Conservation (phyloP, 1,284 basidiomycete species). For the Polyporus tsugae region DNA sequence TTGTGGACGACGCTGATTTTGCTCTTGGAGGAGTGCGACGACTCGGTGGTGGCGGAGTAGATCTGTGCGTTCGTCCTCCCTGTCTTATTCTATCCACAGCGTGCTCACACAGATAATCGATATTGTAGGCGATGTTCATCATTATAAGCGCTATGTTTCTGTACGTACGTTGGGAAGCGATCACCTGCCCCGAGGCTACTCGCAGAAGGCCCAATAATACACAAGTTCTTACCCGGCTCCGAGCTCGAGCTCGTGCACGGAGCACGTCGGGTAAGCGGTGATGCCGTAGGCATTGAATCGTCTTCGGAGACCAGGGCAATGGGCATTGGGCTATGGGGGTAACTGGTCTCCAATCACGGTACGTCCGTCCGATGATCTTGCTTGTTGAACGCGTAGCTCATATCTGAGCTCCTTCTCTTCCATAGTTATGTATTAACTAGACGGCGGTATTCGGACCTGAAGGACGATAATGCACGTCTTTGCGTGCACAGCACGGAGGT, state of each 20-base stretch:
- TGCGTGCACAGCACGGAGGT: background rate
- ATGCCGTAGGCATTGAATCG: background rate
- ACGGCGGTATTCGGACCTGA: background rate
- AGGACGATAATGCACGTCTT: background rate
- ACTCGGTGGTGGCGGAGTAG: background rate
- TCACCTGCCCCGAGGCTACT: background rate
- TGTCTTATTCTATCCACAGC: background rate
- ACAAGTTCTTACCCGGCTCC: too few species aligned
- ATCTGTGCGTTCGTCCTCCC: conserved; percentile 1
- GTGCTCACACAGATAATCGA: background rate
- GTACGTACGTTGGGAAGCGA: conserved; percentile 2
- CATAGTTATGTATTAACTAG: background rate
- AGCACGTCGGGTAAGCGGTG: background rate
- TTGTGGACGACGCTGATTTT: conserved; percentile 8
- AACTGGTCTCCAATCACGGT: background rate
- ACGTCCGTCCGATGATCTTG: background rate
- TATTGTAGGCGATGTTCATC: background rate
- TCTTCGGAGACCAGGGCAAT: background rate
- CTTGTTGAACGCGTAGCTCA: background rate
- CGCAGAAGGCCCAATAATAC: background rate
- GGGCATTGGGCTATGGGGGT: background rate
- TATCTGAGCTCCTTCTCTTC: background rate
- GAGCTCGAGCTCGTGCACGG: background rate
- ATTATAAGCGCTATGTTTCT: background rate
- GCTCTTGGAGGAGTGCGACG: background rate